These are phyloP conservation scores for Trichoderma atroviride DNA, from an alignment of 2,329 filamentous ascomycete genomes.

Conservation along the genomic window DNA sequence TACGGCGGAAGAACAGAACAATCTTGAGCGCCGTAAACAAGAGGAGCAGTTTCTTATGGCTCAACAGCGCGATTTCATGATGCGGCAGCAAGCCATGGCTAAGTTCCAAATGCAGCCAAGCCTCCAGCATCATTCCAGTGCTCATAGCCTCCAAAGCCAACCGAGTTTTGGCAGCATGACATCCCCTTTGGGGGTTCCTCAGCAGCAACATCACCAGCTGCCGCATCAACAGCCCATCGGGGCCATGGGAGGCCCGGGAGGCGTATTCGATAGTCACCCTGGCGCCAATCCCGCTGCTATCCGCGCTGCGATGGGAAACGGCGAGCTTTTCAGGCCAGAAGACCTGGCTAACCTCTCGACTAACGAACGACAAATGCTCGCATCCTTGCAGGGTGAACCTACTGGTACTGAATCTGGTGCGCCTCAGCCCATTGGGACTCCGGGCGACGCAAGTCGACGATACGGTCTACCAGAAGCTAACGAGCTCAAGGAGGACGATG, in stretches of 20 bases:
- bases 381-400: constrained; percentile 39
- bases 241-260: constrained; percentile 58
- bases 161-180: constrained; percentile 94
- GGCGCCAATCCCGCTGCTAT: constrained; percentile 32
- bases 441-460: constrained; percentile 43
- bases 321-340: constrained; percentile 68
- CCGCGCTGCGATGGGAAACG: constrained; percentile 38
- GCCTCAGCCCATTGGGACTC: constrained; percentile 45
- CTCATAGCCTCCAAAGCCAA: constrained; percentile 94
- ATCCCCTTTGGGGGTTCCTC: constrained; percentile 69
- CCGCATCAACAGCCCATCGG: constrained; percentile 56
- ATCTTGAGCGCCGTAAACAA: constrained; percentile 92
- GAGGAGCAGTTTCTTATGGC: constrained; percentile 98
- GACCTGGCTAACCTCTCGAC: constrained; percentile 68
- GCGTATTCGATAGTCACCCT: constrained; percentile 69
- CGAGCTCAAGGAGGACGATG: constrained; percentile 56
- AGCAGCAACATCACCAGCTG: constrained; percentile 37
- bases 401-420: constrained; percentile 32
- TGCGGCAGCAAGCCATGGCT: constrained; percentile 78
- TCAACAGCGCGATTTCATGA: constrained; percentile 88
- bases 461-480: constrained; percentile 54
- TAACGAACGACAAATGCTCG: constrained; percentile 57
- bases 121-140: constrained; percentile 91
- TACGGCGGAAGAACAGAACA: constrained; percentile 97
- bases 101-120: constrained; percentile 64